Percentiles rank a stretch among this genome's conserved stretches.
phyloP scores from a whole-genome alignment of 306 rosid genomes.

The Crotalaria pallida region DNA sequence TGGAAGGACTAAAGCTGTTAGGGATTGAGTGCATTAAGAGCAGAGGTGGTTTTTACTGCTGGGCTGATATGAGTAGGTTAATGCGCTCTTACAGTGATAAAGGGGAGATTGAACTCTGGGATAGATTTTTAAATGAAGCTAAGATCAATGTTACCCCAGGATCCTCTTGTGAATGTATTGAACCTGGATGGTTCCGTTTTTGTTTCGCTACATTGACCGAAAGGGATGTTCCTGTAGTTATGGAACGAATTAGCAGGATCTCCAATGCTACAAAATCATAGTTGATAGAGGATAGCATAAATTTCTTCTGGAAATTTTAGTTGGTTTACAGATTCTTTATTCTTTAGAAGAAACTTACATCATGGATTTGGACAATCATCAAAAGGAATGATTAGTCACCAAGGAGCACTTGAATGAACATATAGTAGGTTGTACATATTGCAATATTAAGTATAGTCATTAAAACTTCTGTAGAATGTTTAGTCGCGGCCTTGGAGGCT shows the following conservation, averaged over 20 bases:
- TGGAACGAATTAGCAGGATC: constrained; percentile 68
- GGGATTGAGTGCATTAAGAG: constrained; percentile 62
- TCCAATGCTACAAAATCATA: constrained; percentile 44
- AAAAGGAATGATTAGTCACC: constrained; percentile 1
- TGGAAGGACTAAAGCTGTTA: constrained; percentile 66
- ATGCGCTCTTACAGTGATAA: constrained; percentile 69
- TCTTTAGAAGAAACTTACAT: constrained; percentile 19
- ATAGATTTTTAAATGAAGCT: constrained; percentile 66
- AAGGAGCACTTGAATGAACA: not conserved
- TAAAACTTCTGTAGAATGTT: not conserved
- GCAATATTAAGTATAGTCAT: not conserved
- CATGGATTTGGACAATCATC: not conserved
- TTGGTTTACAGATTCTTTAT: constrained; percentile 33
- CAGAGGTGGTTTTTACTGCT: constrained; percentile 80
- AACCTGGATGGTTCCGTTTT: constrained; percentile 88
- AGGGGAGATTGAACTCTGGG: constrained; percentile 96
- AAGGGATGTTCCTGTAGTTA: constrained; percentile 61
- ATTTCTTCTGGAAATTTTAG: constrained; percentile 5
- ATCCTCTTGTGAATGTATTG: constrained; percentile 77
- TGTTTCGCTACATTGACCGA: constrained; percentile 64
- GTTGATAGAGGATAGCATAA: constrained; percentile 36
- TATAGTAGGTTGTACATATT: not conserved
- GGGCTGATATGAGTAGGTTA: constrained; percentile 83
- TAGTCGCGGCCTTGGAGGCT: not conserved
- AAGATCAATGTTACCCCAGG: constrained; percentile 83